Evolutionary conservation across 2,329 filamentous ascomycete genomes (phyloP), one percentile per base, ranked within the genome.

Genomic region (Aspergillus hortae): DNA sequence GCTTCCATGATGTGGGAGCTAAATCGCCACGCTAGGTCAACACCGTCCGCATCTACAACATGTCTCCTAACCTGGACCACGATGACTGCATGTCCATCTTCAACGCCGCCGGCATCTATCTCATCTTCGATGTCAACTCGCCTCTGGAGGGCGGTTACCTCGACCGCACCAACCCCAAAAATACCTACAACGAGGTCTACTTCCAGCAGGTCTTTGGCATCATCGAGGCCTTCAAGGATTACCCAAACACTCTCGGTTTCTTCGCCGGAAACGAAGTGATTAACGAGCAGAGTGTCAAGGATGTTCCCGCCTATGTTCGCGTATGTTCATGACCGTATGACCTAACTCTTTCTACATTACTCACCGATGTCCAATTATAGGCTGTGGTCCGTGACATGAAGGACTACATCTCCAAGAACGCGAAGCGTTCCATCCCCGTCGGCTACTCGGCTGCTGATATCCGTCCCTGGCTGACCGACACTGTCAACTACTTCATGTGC

Each of bases 231-330:
- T 87, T 88, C 77, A 86, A 85, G 67, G 69, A 75, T 60, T 87
- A 83, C 69, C 81, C 83, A 51, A 87, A 88, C 68, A 79, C 80
- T 2, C 74, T 87, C 23, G 85, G 78, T 36, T 87, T 87, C 75
- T 86, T 88, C 66, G 77, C 81, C 25, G 85, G 82, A 33, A 88
- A 88, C 63, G 85, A 87, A 67, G 80, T 87, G 46, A 86, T 87
- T 73, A 85, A 86, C 61, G 79, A 86, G 63, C 65, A 82, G 10
- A 82, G 78, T 44, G 72, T 74, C 27, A 65, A 78, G 56, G 63
- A 71, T 46, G 81, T 80, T 47, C 83, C 83, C 14, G 76, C 75
- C 42, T 84, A 86, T 67, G 79, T 86, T 56, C 71, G 80, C 50
- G 76, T 78, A 65, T 58, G 73, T 67, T 2, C 11, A 43, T 23